Percentiles rank a stretch among this genome's conserved stretches.
Conservation (phyloP, 768 basidiomycete species). For the Boletus rubroflammeus region DNA sequence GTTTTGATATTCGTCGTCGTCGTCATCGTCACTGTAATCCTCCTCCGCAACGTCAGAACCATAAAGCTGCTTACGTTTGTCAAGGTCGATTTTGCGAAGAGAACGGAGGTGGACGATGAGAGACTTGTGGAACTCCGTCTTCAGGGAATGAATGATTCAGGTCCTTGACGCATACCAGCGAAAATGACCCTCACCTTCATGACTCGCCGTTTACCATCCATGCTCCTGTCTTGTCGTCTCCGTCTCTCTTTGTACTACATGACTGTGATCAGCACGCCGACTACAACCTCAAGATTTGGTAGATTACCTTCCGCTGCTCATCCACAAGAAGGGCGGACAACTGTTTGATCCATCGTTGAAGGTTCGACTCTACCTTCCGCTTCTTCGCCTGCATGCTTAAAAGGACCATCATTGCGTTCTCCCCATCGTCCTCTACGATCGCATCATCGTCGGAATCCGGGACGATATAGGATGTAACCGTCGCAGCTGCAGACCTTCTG, state of each 20-base stretch:
- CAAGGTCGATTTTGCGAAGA: conserved; percentile 57
- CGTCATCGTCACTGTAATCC: conserved; percentile 34
- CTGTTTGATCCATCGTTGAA: conserved; percentile 69
- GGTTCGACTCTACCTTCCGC: conserved; percentile 40
- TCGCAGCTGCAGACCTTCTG: conserved; percentile 50
- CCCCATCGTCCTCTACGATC: conserved; percentile 39
- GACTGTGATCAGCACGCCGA: conserved; percentile 1
- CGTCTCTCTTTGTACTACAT: conserved; percentile 61
- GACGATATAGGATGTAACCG: conserved; percentile 57
- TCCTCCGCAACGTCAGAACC: conserved; percentile 38
- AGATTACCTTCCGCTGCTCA: conserved; percentile 66
- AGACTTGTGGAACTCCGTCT: conserved; percentile 72
- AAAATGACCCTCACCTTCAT: conserved; percentile 46
- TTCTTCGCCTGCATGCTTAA: conserved; percentile 34
- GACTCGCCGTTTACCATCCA: conserved; percentile 48
- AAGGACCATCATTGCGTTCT: conserved; percentile 29
- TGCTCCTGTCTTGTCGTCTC: conserved; percentile 47
- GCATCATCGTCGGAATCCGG: conserved; percentile 72
- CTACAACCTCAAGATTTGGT: neutral
- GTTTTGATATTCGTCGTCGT: conserved; percentile 34
- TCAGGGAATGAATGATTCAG: neutral
- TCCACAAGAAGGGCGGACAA: conserved; percentile 55
- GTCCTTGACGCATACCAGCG: neutral
- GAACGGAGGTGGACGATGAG: conserved; percentile 54
- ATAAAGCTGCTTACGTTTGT: conserved; percentile 44